Base-by-base conservation (phyloP, 352 stramenopile species). In the Blastocystis sp. region DNA sequence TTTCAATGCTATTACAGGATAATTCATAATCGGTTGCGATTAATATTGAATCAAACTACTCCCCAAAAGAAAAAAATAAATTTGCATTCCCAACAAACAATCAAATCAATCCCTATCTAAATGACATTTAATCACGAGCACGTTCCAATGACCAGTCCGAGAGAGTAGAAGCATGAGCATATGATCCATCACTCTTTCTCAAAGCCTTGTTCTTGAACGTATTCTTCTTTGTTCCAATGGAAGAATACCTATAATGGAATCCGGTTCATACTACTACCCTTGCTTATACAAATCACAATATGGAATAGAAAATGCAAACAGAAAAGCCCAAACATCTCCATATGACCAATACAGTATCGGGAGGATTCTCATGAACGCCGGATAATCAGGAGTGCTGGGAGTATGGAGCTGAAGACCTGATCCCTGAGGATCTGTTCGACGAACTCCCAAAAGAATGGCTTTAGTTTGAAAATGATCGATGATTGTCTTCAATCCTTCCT, bases 331-430 rank as follows among this genome's bases (percentile, higher is more conserved):
- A 11, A 87, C 56, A 29, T 87, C 77, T 6, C 77, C 77, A 37
- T 87, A 87, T 24, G 77, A 75, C 77, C 77, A 87, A 2, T 87
- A 14, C 3, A 87, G 19, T 2, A 87, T 37, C 12, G 77, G 77
- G 12, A 87, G 29, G 12, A 87, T 24, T 16, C 77, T 46, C 57
- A 87, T 87, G 49, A 87, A 87, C n/a, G 77, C 29, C 19, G 77
- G 77, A 39, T 49, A 87, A 16, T 61, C 77, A 0, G 77, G 29
- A 54, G 77, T 63, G 29, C 77, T 87, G 19, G 54, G 56, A 9
- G 77, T 54, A 27, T 57, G 61, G 4, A n/a, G 24, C 19, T 29
- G n/a, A 24, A 87, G 52, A 56, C 29, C 29, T 2, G 32, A 37
- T 42, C 71, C 71, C 29, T 83, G 71, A 19, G 71, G 71, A 27